These are phyloP conservation scores for Geotrichum cucujoidarum DNA, from an alignment of 1,139 yeast genomes.

Conservation along the genomic window DNA sequence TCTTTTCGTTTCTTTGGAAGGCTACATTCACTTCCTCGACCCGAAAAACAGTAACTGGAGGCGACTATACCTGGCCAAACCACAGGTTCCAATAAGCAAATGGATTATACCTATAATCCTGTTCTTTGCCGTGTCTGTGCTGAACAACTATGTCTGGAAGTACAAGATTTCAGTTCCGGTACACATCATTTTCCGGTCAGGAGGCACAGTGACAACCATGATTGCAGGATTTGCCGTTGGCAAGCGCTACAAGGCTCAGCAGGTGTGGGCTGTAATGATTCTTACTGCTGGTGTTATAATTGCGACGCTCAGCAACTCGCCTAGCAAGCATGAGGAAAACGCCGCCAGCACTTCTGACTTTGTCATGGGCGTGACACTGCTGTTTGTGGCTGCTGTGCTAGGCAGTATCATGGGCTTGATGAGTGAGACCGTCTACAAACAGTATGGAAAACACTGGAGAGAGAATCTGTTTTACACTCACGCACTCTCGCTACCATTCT, in stretches of 20 bases:
- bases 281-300: conserved; percentile 55
- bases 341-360: conserved; percentile 24
- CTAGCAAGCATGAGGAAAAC: conserved; percentile 4
- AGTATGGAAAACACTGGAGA: conserved; percentile 56
- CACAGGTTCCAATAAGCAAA: conserved; percentile 45
- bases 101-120: conserved; percentile 49
- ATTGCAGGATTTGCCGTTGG: conserved; percentile 47
- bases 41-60: conserved; percentile 31
- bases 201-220: conserved; percentile 62
- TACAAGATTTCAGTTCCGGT: conserved; percentile 60
- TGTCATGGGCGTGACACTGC: conserved; percentile 43
- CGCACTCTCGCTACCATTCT: conserved; percentile 53
- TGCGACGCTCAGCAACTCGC: conserved; percentile 40
- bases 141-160: conserved; percentile 57
- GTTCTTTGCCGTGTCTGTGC: conserved; percentile 49
- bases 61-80: conserved; percentile 28
- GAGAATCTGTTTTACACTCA: conserved; percentile 62
- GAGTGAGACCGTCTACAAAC: conserved; percentile 47
- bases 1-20: conserved; percentile 47
- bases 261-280: conserved; percentile 46
- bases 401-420: conserved; percentile 54
- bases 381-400: conserved; percentile 46
- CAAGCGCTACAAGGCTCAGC: conserved; percentile 31
- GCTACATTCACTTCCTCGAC: conserved; percentile 40
- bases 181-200: conserved; percentile 63